Evolutionary conservation across 345 rosid species (phyloP).

Genomic region (Orychophragmus violaceus): DNA sequence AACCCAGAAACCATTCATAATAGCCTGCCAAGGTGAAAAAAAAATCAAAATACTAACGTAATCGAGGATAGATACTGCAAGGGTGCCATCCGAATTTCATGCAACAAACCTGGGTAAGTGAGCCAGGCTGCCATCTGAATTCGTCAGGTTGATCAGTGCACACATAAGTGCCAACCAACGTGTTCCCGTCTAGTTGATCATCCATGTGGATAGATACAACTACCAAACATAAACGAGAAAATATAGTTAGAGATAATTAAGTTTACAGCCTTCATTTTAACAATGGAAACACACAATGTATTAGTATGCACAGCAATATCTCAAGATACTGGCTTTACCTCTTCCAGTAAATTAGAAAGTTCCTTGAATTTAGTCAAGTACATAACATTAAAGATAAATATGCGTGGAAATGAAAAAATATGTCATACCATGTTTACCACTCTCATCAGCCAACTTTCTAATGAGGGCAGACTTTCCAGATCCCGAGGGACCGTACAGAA

Average conservation of each 20-base stretch:
- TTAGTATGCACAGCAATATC: constrained; percentile 1
- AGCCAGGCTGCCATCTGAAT: constrained; percentile 97
- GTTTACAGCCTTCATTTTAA: background rate
- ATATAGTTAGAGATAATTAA: constrained; percentile 9
- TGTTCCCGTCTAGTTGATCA: constrained; percentile 96
- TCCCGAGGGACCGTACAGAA: constrained; percentile 85
- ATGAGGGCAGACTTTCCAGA: constrained; percentile 91
- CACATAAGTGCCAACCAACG: constrained; percentile 83
- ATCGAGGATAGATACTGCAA: constrained; percentile 5
- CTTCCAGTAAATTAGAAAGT: background rate
- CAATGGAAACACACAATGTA: background rate
- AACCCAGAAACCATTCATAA: constrained; percentile 81
- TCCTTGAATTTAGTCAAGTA: constrained; percentile 5
- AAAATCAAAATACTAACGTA: background rate
- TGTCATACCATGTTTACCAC: constrained; percentile 64
- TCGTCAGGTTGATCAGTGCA: constrained; percentile 96
- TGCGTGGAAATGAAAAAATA: background rate
- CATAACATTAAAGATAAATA: background rate
- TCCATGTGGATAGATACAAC: constrained; percentile 89
- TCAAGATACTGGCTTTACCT: background rate
- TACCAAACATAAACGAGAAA: constrained; percentile 14
- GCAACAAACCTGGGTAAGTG: constrained; percentile 79
- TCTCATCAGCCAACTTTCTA: constrained; percentile 58
- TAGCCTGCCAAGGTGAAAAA: constrained; percentile 46
- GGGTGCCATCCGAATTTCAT: constrained; percentile 7